Evolutionary conservation across 495 filamentous ascomycete species (phyloP).

Genomic region (Rostrohypoxylon terebratum): DNA sequence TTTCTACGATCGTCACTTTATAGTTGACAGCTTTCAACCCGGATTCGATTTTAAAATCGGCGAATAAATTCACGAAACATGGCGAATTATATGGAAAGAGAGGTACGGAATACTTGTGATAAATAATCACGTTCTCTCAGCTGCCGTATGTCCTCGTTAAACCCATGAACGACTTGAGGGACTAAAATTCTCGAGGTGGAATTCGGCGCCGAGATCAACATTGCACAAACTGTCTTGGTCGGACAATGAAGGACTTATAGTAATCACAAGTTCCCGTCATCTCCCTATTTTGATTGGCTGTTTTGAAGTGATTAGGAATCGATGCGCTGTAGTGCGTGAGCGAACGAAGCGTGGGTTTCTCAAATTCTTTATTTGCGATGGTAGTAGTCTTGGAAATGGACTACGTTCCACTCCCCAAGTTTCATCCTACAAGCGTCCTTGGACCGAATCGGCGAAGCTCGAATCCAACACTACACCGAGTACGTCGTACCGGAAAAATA

Average conservation of each 20-base stretch:
- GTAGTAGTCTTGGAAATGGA: not conserved
- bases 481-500: not conserved
- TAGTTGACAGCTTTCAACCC: constrained; percentile 15
- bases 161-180: not conserved
- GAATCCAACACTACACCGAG: not conserved
- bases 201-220: not conserved
- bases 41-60: constrained; percentile 25
- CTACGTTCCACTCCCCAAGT: not conserved
- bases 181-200: not conserved
- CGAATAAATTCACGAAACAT: not conserved
- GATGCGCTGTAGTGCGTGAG: not conserved
- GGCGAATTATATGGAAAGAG: not conserved
- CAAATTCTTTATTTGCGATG: not conserved
- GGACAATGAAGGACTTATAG: not conserved
- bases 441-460: not conserved
- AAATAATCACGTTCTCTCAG: not conserved
- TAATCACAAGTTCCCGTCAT: not conserved
- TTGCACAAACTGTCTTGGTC: not conserved
- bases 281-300: not conserved
- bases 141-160: not conserved
- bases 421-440: not conserved
- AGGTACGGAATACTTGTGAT: not conserved
- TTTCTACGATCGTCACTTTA: constrained; percentile 18
- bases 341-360: not conserved
- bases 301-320: not conserved